Conservation (phyloP, 257 asterid genomes). For the Penstemon davidsonii region DNA sequence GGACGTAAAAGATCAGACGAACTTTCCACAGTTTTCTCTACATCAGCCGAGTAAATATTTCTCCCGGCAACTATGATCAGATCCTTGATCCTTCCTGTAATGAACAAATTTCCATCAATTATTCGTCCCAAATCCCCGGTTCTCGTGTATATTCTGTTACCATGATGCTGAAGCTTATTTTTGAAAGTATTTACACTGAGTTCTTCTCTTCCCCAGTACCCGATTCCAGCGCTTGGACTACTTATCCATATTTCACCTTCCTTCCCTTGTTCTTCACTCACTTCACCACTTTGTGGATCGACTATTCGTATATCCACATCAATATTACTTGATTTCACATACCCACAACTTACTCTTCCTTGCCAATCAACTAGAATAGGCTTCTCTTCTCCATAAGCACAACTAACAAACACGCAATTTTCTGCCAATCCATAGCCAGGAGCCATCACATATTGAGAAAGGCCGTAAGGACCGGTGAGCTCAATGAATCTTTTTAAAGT, state of each 20-base stretch:
- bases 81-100: slow-evolving; percentile 88
- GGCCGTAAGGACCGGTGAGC: slow-evolving; percentile 60
- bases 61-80: slow-evolving; percentile 84
- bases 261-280: slow-evolving; percentile 39
- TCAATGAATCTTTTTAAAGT: slow-evolving; percentile 65
- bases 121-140: slow-evolving; percentile 77
- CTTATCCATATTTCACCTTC: slow-evolving; percentile 92
- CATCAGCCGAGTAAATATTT: slow-evolving; percentile 76
- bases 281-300: slow-evolving; percentile 63
- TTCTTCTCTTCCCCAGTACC: slow-evolving; percentile 73
- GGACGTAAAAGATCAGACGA: slow-evolving; percentile 74
- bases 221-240: slow-evolving; percentile 79
- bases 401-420: slow-evolving; percentile 75
- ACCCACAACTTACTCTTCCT: slow-evolving; percentile 81
- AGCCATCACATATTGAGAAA: slow-evolving; percentile 73
- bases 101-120: slow-evolving; percentile 58
- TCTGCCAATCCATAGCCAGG: slow-evolving; percentile 93
- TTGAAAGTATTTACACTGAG: slow-evolving; percentile 50
- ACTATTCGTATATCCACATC: slow-evolving; percentile 63
- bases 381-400: slow-evolving; percentile 75
- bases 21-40: slow-evolving; percentile 79
- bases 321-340: slow-evolving; percentile 36
- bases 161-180: slow-evolving; percentile 36
- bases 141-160: slow-evolving; percentile 53
- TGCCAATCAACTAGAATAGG: slow-evolving; percentile 80